Conservation (phyloP, 176 grass and related monocot genomes). For the Oryza brachyantha region DNA sequence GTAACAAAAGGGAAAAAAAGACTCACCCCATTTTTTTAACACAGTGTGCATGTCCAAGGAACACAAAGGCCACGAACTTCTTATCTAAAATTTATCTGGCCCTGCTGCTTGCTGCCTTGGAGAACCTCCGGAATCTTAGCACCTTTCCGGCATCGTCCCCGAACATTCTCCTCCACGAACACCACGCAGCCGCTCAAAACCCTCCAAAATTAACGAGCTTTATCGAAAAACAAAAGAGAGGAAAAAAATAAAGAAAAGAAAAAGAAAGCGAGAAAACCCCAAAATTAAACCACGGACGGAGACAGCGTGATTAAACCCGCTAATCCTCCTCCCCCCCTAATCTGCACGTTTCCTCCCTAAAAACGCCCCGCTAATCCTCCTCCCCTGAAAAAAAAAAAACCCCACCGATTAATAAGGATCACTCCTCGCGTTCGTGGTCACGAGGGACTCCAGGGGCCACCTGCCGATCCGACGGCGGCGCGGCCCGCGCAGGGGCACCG, state of each 20-base stretch:
- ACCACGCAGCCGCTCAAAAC: conserved; percentile 37
- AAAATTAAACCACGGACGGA: conserved; percentile 30
- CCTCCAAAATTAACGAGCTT: neutral
- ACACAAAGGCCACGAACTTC: conserved; percentile 38
- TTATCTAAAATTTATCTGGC: conserved; percentile 79
- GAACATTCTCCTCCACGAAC: conserved; percentile 53
- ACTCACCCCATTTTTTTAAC: neutral
- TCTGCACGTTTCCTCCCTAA: conserved; percentile 33
- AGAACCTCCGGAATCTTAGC: conserved; percentile 38
- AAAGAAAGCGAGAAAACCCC: neutral
- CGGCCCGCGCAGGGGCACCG: neutral
- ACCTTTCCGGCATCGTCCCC: conserved; percentile 41
- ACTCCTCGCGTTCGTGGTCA: conserved; percentile 43
- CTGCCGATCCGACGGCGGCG: conserved; percentile 18
- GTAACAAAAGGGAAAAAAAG: no score
- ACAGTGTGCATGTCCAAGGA: neutral
- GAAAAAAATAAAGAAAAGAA: no score
- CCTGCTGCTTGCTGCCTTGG: conserved; percentile 18
- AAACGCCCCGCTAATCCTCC: conserved; percentile 39
- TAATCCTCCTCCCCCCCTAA: neutral
- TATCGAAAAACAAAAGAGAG: neutral
- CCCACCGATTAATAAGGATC: conserved; percentile 43
- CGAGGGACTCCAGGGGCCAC: conserved; percentile 49
- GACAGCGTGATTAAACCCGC: neutral
- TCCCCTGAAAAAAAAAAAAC: conserved; percentile 14